Evolutionary conservation across 2,329 filamentous ascomycete species (phyloP).

Genomic region (Davidsoniella neocaledoniae): DNA sequence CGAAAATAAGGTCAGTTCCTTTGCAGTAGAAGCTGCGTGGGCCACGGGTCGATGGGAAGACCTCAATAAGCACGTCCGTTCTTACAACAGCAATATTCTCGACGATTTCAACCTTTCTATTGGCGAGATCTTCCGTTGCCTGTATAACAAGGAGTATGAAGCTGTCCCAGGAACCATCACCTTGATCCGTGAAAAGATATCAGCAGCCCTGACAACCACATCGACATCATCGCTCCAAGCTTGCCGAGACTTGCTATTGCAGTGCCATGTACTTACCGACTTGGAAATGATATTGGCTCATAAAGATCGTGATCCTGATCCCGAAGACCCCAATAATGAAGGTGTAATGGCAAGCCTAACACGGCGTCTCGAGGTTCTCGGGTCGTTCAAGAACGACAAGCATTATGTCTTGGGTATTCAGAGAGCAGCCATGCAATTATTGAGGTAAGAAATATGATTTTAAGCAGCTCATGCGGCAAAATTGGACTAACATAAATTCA

Average conservation of each 20-base stretch:
- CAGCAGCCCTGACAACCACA: conserved; percentile 57
- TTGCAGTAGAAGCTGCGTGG: conserved; percentile 85
- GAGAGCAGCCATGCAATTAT: conserved; percentile 71
- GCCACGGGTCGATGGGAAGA: conserved; percentile 67
- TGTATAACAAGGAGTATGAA: conserved; percentile 37
- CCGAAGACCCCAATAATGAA: conserved; percentile 1
- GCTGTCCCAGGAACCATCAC: conserved; percentile 32
- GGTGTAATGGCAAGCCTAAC: conserved; percentile 39
- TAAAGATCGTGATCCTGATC: background rate
- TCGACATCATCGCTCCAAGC: conserved; percentile 66
- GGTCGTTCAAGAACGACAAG: conserved; percentile 81
- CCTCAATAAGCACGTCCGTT: conserved; percentile 47
- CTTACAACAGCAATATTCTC: conserved; percentile 31
- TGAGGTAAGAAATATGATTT: conserved; percentile 31
- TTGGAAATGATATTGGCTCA: conserved; percentile 54
- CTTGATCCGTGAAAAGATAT: conserved; percentile 51
- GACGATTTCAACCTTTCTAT: conserved; percentile 72
- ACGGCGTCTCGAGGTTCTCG: conserved; percentile 71
- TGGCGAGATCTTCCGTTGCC: conserved; percentile 39
- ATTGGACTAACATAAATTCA: background rate
- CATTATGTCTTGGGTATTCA: conserved; percentile 80
- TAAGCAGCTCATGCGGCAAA: background rate
- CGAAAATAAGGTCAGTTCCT: conserved; percentile 53
- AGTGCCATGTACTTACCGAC: conserved; percentile 75
- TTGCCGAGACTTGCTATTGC: conserved; percentile 70